These are phyloP conservation scores for Picea engelmannii DNA, from an alignment of 83 land plant species.

Conservation along the genomic window DNA sequence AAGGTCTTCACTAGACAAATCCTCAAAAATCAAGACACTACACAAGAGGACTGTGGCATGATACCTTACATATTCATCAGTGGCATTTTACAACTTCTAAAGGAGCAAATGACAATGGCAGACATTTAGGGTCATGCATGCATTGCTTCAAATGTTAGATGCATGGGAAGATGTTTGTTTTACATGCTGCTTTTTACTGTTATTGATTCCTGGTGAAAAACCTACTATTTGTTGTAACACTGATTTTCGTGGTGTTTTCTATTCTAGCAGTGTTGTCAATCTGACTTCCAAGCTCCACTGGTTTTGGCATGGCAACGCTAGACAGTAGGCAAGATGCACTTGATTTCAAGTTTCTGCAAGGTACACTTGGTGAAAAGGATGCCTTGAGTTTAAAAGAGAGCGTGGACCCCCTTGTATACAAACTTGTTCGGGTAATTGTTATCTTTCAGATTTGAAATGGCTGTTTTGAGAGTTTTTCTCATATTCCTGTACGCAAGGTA, in stretches of 20 bases:
- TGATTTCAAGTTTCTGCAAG: not conserved
- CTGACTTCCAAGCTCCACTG: not conserved
- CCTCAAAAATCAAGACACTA: not conserved
- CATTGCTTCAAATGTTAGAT: not conserved
- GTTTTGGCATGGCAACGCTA: slow-evolving; percentile 11
- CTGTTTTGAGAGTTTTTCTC: not conserved
- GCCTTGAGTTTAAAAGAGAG: not conserved
- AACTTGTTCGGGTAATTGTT: slow-evolving; percentile 19
- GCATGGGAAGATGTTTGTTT: not conserved
- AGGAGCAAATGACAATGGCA: not conserved
- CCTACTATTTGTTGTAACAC: not conserved
- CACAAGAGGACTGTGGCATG: too few species aligned
- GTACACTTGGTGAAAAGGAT: slow-evolving; percentile 9
- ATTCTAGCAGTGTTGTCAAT: slow-evolving; percentile 7
- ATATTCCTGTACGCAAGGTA: not conserved
- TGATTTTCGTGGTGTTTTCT: not conserved
- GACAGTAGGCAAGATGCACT: not conserved
- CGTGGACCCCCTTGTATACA: not conserved
- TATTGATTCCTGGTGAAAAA: too few species aligned
- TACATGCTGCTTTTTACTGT: too few species aligned
- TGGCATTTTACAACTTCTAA: not conserved
- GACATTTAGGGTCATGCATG: not conserved
- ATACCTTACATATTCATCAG: too few species aligned
- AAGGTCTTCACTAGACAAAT: too few species aligned
- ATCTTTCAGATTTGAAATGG: not conserved